Conservation (phyloP, 2,329 filamentous ascomycete species). For the Emergomyces orientalis region DNA sequence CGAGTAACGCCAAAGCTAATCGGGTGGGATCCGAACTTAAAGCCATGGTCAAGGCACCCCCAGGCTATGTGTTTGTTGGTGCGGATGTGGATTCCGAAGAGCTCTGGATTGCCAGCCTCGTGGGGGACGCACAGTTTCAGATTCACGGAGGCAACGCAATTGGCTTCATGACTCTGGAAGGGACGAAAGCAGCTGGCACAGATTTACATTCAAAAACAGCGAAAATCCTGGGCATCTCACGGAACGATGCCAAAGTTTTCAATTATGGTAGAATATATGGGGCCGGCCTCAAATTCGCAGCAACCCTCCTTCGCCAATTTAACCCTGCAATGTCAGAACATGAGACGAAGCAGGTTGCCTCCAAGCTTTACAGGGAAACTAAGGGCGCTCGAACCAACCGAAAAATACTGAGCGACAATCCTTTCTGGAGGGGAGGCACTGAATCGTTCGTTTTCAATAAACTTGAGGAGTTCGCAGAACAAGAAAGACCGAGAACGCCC, state of each 20-base stretch:
- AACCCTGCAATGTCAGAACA: constrained; percentile 74
- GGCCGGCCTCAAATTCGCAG: constrained; percentile 89
- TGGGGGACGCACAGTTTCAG: constrained; percentile 90
- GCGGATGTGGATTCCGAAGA: constrained; percentile 97
- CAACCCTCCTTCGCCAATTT: constrained; percentile 83
- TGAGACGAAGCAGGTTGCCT: constrained; percentile 66
- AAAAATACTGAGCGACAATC: constrained; percentile 58
- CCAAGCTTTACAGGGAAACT: constrained; percentile 74
- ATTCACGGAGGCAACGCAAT: constrained; percentile 94
- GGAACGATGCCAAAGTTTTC: constrained; percentile 94
- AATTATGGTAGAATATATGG: constrained; percentile 99
- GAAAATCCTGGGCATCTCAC: constrained; percentile 79
- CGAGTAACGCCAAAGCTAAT: constrained; percentile 92
- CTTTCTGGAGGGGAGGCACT: constrained; percentile 93
- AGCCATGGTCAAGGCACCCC: constrained; percentile 86
- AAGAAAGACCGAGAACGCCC: constrained; percentile 80
- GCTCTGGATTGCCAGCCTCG: constrained; percentile 91
- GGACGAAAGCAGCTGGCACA: constrained; percentile 85
- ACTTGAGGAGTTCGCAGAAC: constrained; percentile 93
- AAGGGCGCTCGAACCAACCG: constrained; percentile 80
- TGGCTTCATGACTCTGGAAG: constrained; percentile 97
- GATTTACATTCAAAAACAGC: constrained; percentile 93
- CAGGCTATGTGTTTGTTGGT: constrained; percentile 87
- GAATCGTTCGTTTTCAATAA: constrained; percentile 98
- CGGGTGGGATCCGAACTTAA: constrained; percentile 94